Base-by-base conservation (phyloP, 2,329 filamentous ascomycete species). In the Tolypocladium pustulatum region DNA sequence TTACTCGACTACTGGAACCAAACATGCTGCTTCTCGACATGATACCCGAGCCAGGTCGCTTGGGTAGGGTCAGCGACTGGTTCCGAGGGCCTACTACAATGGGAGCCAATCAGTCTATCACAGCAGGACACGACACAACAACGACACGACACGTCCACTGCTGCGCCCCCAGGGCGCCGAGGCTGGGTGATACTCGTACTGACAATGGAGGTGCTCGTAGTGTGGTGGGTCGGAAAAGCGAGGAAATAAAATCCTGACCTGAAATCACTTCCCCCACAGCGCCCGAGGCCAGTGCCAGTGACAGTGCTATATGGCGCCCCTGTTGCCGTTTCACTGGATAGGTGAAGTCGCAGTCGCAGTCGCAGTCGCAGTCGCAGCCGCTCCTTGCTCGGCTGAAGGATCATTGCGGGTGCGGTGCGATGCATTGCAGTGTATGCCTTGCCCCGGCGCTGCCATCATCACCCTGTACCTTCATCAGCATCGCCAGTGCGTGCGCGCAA, bases 101-200 rank as follows among this genome's bases (percentile, higher is more conserved):
- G 65, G 62, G 65, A 61, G 59, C 70, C 70, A 72, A 72, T 72
- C 69, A 72, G 61, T 68, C 62, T 59, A 68, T 65, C 25, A 54
- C 38, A 51, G 49, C 67, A 69, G 64, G 67, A 66, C 66, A 65
- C 57, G 60, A 60, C 60, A 61, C 41, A n/a, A 43, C 63, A 62
- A 61, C 41, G 41, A 43, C 63, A 62, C 60, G 63, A 56, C 32
- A 34, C 38, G 38, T 41, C 20, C 37, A 57, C 54, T 59, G 61
- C 61, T 69, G 62, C 64, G 68, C 70, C 67, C 68, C 69, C 69
- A 65, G 49, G n/a, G 27, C 49, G 30, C 49, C 49, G 30, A 34
- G 49, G 49, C 30, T n/a, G 49, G 27, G 13, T 51, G 43, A 49
- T 32, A 43, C 20, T 25, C n/a, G 22, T 15, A 34, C 17, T 13